Percentiles rank a stretch among this genome's conserved stretches.
Evolutionary conservation across 768 basidiomycete genomes (phyloP).

Genomic region (Amanita polypyramis): DNA sequence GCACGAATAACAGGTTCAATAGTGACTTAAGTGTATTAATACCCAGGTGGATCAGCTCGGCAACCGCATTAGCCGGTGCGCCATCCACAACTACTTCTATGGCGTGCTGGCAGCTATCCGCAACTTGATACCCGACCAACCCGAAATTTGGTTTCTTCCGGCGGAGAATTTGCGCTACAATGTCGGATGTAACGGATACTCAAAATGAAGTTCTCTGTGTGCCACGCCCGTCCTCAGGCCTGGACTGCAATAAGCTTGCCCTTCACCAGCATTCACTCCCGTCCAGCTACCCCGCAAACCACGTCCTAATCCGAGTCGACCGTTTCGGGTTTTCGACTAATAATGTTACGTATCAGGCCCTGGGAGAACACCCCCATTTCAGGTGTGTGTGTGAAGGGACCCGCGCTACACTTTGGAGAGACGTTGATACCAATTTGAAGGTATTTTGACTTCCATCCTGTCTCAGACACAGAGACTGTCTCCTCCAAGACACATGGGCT

Average conservation of each 20-base stretch:
- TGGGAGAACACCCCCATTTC: constrained; percentile 40
- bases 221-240: constrained; percentile 25
- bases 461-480: constrained; percentile 28
- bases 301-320: constrained; percentile 48
- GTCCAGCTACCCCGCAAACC: constrained; percentile 23
- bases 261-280: constrained; percentile 17
- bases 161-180: no score
- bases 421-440: constrained; percentile 19
- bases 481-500: constrained; percentile 46
- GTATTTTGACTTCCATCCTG: constrained; percentile 58
- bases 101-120: no score
- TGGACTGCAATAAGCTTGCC: constrained; percentile 17
- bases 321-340: constrained; percentile 66
- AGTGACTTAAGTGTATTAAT: no score
- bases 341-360: constrained; percentile 59
- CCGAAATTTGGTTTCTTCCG: no score
- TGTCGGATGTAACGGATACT: no score
- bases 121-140: no score
- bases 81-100: no score
- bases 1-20: no score
- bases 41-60: no score
- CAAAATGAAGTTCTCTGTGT: constrained; percentile 17
- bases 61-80: no score
- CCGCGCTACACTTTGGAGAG: not conserved
- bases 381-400: constrained; percentile 20